Evolutionary conservation across 2,329 filamentous ascomycete species (phyloP).

Genomic region (Epichloe gansuensis): DNA sequence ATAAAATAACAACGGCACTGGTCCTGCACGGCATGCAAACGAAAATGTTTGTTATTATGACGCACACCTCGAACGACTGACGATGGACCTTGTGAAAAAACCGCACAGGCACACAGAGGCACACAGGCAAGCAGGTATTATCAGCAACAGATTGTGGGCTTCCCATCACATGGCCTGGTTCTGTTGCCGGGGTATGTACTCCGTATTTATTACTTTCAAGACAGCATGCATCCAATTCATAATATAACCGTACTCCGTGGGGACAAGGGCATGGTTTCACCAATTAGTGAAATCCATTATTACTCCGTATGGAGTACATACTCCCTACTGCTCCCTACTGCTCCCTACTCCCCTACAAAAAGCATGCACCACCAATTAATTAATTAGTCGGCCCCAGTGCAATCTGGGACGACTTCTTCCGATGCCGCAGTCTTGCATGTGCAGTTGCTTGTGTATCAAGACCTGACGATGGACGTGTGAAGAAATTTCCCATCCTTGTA

Average conservation of each 20-base stretch:
- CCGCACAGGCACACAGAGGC: neutral
- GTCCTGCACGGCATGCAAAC: neutral
- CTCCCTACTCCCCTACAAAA: too few species aligned
- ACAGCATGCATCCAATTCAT: neutral
- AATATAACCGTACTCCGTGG: neutral
- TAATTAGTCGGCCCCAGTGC: neutral
- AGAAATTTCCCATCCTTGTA: neutral
- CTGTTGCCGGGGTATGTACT: neutral
- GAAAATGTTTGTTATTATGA: neutral
- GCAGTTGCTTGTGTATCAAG: neutral
- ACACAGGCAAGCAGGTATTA: neutral
- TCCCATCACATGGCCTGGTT: neutral
- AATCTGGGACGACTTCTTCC: neutral
- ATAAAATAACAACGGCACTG: neutral
- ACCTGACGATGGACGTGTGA: neutral
- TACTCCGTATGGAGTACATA: too few species aligned
- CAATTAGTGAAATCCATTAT: neutral
- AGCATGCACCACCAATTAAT: neutral
- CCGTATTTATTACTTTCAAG: neutral
- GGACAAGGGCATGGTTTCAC: neutral
- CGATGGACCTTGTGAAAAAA: neutral
- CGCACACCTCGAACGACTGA: neutral
- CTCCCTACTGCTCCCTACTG: too few species aligned
- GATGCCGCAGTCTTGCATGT: neutral
- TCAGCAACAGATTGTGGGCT: neutral